Base-by-base conservation (phyloP, 1,284 basidiomycete genomes). In the Puccinia horiana region DNA sequence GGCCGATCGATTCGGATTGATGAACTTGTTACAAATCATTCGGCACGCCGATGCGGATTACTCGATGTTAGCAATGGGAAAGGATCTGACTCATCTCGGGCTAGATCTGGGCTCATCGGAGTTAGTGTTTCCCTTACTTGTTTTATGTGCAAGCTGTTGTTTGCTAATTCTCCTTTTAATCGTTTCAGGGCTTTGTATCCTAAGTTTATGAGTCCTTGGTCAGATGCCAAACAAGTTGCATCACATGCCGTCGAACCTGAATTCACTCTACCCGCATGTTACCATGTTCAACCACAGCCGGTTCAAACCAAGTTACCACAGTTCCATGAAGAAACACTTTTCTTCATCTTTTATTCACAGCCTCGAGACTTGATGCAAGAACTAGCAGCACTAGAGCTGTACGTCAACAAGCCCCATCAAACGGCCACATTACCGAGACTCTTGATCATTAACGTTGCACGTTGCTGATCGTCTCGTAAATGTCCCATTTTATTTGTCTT, bases 341-440 rank as follows among this genome's bases (percentile, higher is more conserved):
- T 99, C 88, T 98, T 95, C 90, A 96, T 98, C 91, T 99, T 99
- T 89, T 99, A 99, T 89, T 92, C 94, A 83, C 92, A 92, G 87
- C 95, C 96, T 81, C 90, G 94, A 85, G 96, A 99, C 88, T 91
- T 93, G 44, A 89, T 98, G 84, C 96, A 99, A 87, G 95, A 98
- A 88, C 91, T 96, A 72, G 96, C 96, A 18, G 95, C 95, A 63
- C 93, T 94, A 87, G 96, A 98, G 89, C 90, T 99, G 92, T 96
- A 56, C 29, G 73, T 76, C 4, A 37, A 5, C 40, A n/a, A 42
- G 44, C 18, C 1, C 29, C 35, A 20, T 65, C 63, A 3, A 4
- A 29, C 47, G 14, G 20, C 32, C 58, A 4, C 40, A 56, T n/a
- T 26, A n/a, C 29, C 54, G 26, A 26, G 4, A 26, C n/a, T 61